Evolutionary conservation across 75 land plant species (phyloP), one percentile per base, ranked within the genome.

Genomic region (Isoetes taiwanensis): DNA sequence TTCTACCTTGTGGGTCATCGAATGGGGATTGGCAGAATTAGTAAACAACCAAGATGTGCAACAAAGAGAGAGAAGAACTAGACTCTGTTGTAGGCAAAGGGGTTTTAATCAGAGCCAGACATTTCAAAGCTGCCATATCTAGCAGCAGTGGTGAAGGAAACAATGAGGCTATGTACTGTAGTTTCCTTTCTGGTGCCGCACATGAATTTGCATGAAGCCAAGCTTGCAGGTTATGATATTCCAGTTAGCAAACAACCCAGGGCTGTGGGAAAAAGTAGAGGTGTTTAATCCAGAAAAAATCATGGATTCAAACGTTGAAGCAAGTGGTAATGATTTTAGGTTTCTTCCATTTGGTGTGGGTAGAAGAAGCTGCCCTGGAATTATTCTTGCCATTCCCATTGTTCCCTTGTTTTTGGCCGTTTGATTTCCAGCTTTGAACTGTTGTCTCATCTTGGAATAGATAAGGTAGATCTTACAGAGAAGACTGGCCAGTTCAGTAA

Each of bases 191-290:
- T 91, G 1, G 95, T 87, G 20, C 95, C 97, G 0, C 97, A 87
- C 95, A 91, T 91, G 97, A 91, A 91, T 76, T 80, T 87, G 56
- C 67, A 82, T 57, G 73, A 78, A 2, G 95, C 95, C 11, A 91
- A 91, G 76, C 85, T 91, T 21, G 81, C 56, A 1, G 84, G 91
- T 23, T 90, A 77, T 26, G 95, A 91, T 75, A 84, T 91, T 17
- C 95, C 89, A 0, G 95, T 89, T 0, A 1, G 89, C 78, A 19
- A 91, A 91, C 76, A 77, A 91, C 61, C 89, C 95, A 2, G 72
- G 66, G 35, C 55, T 58, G n/a, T 91, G 97, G 97, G 76, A 81
- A 32, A 65, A 79, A 14, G 81, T 89, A 0, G 83, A 86, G 32
- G 71, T 72, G 56, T 91, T 91, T 74, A 60, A 75, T 33, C 97